A percentile compares a stretch with the other conserved stretches of the same genome.
Conservation (phyloP, 2,329 filamentous ascomycete genomes). For the Stagonosporopsis chrysanthemi region DNA sequence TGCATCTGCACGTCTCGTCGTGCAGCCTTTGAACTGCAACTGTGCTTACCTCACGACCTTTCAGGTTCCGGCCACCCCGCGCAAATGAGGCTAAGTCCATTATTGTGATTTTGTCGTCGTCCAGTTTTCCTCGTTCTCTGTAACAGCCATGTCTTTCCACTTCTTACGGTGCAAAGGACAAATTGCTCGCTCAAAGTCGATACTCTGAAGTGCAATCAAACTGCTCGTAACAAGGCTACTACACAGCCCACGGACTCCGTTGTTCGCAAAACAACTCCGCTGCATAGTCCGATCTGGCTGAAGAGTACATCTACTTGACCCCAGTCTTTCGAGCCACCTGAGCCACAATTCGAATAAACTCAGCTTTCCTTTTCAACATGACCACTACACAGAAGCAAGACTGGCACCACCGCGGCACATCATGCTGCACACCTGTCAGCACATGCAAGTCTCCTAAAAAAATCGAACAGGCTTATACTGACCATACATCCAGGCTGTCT, state of each 20-base stretch:
- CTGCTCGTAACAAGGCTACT: not conserved
- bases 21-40: not conserved
- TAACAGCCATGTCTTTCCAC: not conserved
- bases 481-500: conserved; percentile 34
- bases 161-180: not conserved
- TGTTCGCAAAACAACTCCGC: not conserved
- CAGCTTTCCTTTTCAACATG: conserved; percentile 18
- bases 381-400: conserved; percentile 35
- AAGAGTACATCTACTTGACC: not conserved
- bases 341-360: not conserved
- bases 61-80: not conserved
- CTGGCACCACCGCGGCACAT: conserved; percentile 39
- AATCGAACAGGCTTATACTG: not conserved
- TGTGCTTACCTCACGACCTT: not conserved
- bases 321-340: not conserved
- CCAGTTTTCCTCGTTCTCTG: not conserved
- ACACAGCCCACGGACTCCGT: conserved; percentile 3
- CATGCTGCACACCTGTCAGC: conserved; percentile 41
- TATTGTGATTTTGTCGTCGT: not conserved
- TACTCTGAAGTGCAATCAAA: not conserved
- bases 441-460: conserved; percentile 31
- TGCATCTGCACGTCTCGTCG: not conserved
- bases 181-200: not conserved
- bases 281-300: conserved; percentile 8
- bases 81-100: not conserved